Percentiles rank a stretch among this genome's conserved stretches.
These are phyloP conservation scores for Phalaenopsis aphrodite DNA, from an alignment of 106 monocot species.

Conservation along the genomic window DNA sequence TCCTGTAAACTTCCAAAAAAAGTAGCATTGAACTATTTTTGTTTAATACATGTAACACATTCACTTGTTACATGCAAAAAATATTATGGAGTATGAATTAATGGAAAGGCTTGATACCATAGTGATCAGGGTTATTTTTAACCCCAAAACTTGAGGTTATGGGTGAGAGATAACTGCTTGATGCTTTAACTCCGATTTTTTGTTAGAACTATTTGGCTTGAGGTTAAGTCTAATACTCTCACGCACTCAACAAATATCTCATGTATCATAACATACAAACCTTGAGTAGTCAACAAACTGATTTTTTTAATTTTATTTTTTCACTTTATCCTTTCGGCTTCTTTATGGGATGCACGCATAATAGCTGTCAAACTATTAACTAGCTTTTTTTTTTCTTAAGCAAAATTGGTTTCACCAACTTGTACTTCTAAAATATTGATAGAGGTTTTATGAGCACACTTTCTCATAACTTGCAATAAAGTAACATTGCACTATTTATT, in stretches of 20 bases:
- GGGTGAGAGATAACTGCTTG: neutral
- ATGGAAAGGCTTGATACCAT: neutral
- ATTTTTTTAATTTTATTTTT: too few relatives aligned
- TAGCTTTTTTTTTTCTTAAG: neutral
- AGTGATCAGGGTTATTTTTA: neutral
- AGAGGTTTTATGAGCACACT: neutral
- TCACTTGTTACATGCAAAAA: too few relatives aligned
- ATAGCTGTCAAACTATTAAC: neutral
- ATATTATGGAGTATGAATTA: neutral
- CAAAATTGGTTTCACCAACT: neutral
- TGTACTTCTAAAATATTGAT: neutral
- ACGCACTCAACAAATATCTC: too few relatives aligned
- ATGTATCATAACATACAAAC: too few relatives aligned
- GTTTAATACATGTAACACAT: too few relatives aligned
- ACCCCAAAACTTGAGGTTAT: neutral
- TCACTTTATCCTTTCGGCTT: neutral
- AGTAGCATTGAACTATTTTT: too few relatives aligned
- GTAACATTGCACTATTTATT: too few relatives aligned
- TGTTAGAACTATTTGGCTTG: neutral
- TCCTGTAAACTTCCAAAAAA: too few relatives aligned
- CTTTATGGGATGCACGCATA: neutral
- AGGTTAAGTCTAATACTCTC: too few relatives aligned
- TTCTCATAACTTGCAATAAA: neutral
- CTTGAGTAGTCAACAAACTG: too few relatives aligned
- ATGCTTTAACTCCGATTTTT: neutral